These are phyloP conservation scores for Fusarium redolens DNA, from an alignment of 2,329 filamentous ascomycete species.

Conservation along the genomic window DNA sequence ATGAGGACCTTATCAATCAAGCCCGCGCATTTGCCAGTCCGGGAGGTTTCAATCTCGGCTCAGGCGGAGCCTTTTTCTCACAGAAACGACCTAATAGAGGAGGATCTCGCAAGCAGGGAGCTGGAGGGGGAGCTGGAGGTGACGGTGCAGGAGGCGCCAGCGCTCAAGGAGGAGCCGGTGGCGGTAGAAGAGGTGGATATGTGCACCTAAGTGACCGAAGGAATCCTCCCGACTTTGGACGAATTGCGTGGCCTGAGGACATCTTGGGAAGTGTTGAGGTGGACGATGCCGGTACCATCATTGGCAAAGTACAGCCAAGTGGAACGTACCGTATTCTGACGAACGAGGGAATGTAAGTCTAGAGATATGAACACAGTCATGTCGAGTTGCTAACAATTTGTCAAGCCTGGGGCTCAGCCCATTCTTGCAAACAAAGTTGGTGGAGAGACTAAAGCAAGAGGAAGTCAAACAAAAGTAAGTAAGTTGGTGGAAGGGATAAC, in stretches of 20 bases:
- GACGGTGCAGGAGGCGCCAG: conserved; percentile 67
- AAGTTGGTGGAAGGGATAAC: conserved; percentile 10
- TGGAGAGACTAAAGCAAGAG: conserved; percentile 64
- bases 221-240: conserved; percentile 73
- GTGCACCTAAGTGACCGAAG: conserved; percentile 73
- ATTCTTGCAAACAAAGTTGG: conserved; percentile 65
- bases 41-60: conserved; percentile 64
- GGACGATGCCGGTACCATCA: conserved; percentile 65
- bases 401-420: conserved; percentile 49
- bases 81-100: conserved; percentile 53
- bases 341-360: conserved; percentile 74
- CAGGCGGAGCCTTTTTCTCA: conserved; percentile 63
- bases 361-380: background rate
- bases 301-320: conserved; percentile 68
- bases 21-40: conserved; percentile 70
- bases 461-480: conserved; percentile 55
- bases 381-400: conserved; percentile 32
- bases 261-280: conserved; percentile 77
- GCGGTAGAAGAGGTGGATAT: conserved; percentile 69
- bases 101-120: conserved; percentile 50
- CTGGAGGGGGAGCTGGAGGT: conserved; percentile 55
- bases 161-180: conserved; percentile 70
- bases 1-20: conserved; percentile 66
- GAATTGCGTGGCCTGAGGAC: conserved; percentile 77
- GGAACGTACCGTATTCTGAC: conserved; percentile 74